phyloP scores from a whole-genome alignment of 805 yeast species.

The Saturnispora bothae region DNA sequence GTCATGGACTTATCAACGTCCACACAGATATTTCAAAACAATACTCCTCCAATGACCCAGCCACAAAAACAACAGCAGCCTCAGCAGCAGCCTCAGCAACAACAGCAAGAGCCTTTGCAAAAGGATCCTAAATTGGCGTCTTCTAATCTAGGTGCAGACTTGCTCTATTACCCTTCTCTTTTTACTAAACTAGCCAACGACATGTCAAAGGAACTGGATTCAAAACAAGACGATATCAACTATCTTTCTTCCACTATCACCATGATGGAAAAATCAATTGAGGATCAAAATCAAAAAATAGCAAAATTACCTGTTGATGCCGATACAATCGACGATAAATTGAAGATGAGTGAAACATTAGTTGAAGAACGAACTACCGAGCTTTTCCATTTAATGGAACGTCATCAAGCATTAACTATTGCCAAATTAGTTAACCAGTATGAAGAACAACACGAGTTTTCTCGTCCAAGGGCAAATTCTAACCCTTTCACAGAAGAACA shows the following conservation, averaged over 20 bases:
- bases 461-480: no score
- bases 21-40: not conserved
- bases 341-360: constrained; percentile 2
- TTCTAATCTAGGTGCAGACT: no score
- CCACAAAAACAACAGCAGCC: no score
- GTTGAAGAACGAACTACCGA: constrained; percentile 23
- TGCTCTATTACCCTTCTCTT: constrained; percentile 4
- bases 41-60: not conserved
- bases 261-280: constrained; percentile 4
- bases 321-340: constrained; percentile 1
- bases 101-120: no score
- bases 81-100: no score
- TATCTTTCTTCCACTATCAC: constrained; percentile 9
- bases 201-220: constrained; percentile 1
- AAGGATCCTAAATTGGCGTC: not conserved
- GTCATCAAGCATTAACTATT: constrained; percentile 51
- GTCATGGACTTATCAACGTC: not conserved
- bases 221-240: constrained; percentile 4
- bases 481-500: no score
- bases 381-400: constrained; percentile 35
- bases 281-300: constrained; percentile 11
- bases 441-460: no score
- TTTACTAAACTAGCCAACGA: constrained; percentile 1
- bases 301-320: constrained; percentile 1
- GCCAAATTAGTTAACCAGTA: constrained; percentile 50